Conservation (phyloP, 495 filamentous ascomycete species). For the Penicillium mononematosum region DNA sequence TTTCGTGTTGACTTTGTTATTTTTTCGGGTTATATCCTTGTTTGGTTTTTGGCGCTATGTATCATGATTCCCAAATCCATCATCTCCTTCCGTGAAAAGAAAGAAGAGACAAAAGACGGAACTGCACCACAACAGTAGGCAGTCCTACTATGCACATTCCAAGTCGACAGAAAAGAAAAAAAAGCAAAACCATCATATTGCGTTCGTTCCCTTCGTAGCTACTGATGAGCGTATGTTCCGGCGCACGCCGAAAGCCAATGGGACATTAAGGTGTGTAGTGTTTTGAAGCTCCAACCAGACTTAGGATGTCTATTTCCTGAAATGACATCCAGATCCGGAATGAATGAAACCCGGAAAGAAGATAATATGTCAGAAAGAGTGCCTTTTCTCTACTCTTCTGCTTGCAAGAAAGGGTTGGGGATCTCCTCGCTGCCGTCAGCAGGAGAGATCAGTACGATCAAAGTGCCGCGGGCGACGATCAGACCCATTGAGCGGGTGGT, state of each 20-base stretch:
- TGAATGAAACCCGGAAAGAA: constrained; percentile 1
- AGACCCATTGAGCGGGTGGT: constrained; percentile 80
- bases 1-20: constrained; percentile 1
- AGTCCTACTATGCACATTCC: constrained; percentile 3
- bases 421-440: constrained; percentile 95
- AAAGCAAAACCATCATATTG: constrained; percentile 15
- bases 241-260: constrained; percentile 11
- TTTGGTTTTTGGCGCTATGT: constrained; percentile 1
- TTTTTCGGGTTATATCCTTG: background rate
- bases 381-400: constrained; percentile 51
- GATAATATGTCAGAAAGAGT: background rate
- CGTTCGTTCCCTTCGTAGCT: constrained; percentile 32
- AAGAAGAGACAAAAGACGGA: background rate
- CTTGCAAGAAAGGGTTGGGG: constrained; percentile 82
- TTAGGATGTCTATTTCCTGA: background rate
- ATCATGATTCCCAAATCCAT: background rate
- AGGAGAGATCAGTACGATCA: constrained; percentile 88
- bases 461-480: constrained; percentile 86
- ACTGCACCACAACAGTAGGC: background rate
- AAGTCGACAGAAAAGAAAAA: constrained; percentile 14
- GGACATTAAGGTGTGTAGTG: constrained; percentile 8
- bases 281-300: constrained; percentile 1
- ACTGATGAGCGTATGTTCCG: constrained; percentile 18
- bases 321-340: constrained; percentile 2
- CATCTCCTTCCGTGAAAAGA: background rate